Evolutionary conservation across 192 early-diverging fungal genomes (phyloP).

Genomic region (Umbelopsis ramanniana): DNA sequence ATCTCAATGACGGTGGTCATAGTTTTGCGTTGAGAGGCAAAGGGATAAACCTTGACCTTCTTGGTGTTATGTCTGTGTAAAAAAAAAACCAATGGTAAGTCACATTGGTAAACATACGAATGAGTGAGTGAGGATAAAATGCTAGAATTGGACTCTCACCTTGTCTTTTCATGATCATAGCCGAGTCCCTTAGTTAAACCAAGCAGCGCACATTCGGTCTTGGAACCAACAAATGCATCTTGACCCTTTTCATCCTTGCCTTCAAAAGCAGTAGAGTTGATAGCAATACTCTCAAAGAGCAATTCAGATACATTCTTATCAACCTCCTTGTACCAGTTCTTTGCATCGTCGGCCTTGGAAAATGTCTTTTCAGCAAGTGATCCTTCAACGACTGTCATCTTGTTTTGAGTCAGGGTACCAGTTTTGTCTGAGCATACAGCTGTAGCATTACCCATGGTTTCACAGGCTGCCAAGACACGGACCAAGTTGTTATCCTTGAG

Average conservation of each 20-base stretch:
- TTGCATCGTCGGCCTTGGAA: slow-evolving; percentile 43
- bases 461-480: slow-evolving; percentile 77
- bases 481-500: slow-evolving; percentile 82
- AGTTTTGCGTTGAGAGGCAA: slow-evolving; percentile 88
- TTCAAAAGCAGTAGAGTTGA: slow-evolving; percentile 82
- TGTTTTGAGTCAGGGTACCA: slow-evolving; percentile 84
- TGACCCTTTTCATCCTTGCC: slow-evolving; percentile 66
- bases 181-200: slow-evolving; percentile 68
- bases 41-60: slow-evolving; percentile 79
- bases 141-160: too few species aligned
- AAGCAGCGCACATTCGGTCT: slow-evolving; percentile 82
- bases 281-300: slow-evolving; percentile 63
- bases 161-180: slow-evolving; percentile 53
- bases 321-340: slow-evolving; percentile 55
- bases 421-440: slow-evolving; percentile 90
- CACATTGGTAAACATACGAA: too few species aligned
- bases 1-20: slow-evolving; percentile 77
- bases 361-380: slow-evolving; percentile 54
- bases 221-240: slow-evolving; percentile 72
- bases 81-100: neutral
- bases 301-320: slow-evolving; percentile 41
- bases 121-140: too few species aligned
- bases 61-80: slow-evolving; percentile 51
- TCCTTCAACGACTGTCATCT: slow-evolving; percentile 79
- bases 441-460: slow-evolving; percentile 85